Evolutionary conservation across 345 rosid species (phyloP).

Genomic region (Gynandropsis gynandra): DNA sequence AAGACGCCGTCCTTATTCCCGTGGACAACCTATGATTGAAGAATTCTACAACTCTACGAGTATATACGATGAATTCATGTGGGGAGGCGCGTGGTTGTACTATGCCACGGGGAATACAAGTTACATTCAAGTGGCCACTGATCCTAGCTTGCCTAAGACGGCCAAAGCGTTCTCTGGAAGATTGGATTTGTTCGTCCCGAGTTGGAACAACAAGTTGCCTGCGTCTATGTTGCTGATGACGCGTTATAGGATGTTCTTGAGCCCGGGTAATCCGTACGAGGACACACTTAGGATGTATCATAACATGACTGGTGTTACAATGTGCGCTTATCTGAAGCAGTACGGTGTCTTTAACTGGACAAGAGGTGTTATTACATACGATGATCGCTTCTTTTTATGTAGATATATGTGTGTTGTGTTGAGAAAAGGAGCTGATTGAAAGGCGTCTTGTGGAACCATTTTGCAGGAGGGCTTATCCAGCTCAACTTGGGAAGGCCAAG

Average conservation of each 20-base stretch:
- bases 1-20: slow-evolving; percentile 37
- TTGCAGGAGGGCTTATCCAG: slow-evolving; percentile 62
- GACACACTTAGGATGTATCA: slow-evolving; percentile 72
- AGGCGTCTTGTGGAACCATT: neutral
- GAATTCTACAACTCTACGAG: slow-evolving; percentile 69
- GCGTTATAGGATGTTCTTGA: slow-evolving; percentile 59
- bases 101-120: slow-evolving; percentile 70
- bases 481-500: slow-evolving; percentile 51
- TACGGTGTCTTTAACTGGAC: slow-evolving; percentile 65
- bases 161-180: slow-evolving; percentile 43
- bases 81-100: slow-evolving; percentile 82
- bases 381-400: neutral
- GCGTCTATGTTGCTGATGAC: slow-evolving; percentile 83
- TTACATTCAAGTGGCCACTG: slow-evolving; percentile 54
- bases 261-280: slow-evolving; percentile 80
- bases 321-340: slow-evolving; percentile 72
- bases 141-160: slow-evolving; percentile 42
- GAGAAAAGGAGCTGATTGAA: neutral
- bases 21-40: slow-evolving; percentile 33
- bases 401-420: neutral
- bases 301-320: slow-evolving; percentile 48
- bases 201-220: slow-evolving; percentile 89
- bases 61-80: slow-evolving; percentile 74
- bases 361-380: slow-evolving; percentile 31
- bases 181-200: slow-evolving; percentile 36